These are phyloP conservation scores for Davidsoniella australis DNA, from an alignment of 2,329 filamentous ascomycete genomes.

Conservation along the genomic window DNA sequence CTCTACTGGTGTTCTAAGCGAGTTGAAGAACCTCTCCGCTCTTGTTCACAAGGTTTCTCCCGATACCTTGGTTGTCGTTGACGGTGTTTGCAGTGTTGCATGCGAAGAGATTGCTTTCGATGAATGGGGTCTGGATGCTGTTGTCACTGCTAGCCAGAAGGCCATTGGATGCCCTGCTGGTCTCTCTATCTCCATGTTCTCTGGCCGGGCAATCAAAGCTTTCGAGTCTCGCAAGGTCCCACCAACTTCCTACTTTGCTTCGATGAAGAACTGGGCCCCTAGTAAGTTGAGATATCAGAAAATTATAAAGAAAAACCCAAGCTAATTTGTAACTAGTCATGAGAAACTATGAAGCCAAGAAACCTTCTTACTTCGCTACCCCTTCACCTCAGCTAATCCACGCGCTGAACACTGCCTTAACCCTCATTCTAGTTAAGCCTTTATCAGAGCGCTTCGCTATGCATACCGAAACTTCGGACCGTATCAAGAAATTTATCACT, in stretches of 20 bases:
- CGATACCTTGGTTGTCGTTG: conserved; percentile 78
- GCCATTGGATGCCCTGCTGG: conserved; percentile 91
- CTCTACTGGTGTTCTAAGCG: conserved; percentile 85
- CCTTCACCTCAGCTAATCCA: conserved; percentile 87
- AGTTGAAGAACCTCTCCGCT: conserved; percentile 69
- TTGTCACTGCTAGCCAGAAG: conserved; percentile 91
- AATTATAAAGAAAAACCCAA: conserved; percentile 1
- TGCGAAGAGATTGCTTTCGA: conserved; percentile 94
- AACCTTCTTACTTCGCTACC: conserved; percentile 94
- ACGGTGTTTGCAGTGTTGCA: conserved; percentile 93
- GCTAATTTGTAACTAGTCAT: conserved; percentile 43
- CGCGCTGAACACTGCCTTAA: conserved; percentile 77
- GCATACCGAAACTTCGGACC: conserved; percentile 65
- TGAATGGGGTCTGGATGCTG: conserved; percentile 81
- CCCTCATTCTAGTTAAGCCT: conserved; percentile 67
- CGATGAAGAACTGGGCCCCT: conserved; percentile 92
- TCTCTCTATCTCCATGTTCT: conserved; percentile 86
- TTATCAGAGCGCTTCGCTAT: conserved; percentile 67
- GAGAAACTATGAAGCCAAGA: conserved; percentile 97
- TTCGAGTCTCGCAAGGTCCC: conserved; percentile 69
- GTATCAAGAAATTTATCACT: conserved; percentile 67
- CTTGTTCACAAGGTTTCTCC: conserved; percentile 75
- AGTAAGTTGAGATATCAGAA: conserved; percentile 34
- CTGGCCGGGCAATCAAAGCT: conserved; percentile 65
- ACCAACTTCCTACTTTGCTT: conserved; percentile 81